These are phyloP conservation scores for Amesomyces nigricolor DNA, from an alignment of 2,329 filamentous ascomycete genomes.

Conservation along the genomic window DNA sequence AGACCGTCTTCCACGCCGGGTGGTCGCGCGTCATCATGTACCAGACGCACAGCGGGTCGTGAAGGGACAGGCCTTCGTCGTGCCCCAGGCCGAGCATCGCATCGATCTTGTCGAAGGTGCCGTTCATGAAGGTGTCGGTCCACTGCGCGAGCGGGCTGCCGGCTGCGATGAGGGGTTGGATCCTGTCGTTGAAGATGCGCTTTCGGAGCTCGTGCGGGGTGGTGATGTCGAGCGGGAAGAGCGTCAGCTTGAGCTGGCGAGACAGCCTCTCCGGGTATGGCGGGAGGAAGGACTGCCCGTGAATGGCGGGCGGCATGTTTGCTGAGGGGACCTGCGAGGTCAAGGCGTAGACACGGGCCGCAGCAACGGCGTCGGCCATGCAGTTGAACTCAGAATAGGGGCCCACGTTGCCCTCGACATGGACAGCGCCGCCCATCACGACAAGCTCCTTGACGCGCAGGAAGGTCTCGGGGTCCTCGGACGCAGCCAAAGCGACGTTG, in stretches of 20 bases:
- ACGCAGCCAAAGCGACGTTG: constrained; percentile 85
- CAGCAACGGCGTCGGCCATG: constrained; percentile 77
- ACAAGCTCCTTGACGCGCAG: constrained; percentile 84
- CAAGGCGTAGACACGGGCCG: constrained; percentile 70
- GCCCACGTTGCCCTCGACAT: constrained; percentile 73
- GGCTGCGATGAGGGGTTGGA: constrained; percentile 49
- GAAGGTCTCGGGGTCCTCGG: constrained; percentile 84
- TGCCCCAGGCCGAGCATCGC: constrained; percentile 52
- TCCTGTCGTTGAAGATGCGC: constrained; percentile 51
- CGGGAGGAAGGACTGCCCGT: constrained; percentile 45
- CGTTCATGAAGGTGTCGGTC: constrained; percentile 65
- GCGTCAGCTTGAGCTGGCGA: constrained; percentile 57
- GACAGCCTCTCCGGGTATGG: constrained; percentile 61
- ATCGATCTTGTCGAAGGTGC: constrained; percentile 64
- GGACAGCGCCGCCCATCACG: constrained; percentile 88
- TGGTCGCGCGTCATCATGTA: constrained; percentile 62
- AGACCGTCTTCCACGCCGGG: constrained; percentile 51
- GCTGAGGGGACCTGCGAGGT: constrained; percentile 67
- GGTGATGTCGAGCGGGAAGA: constrained; percentile 76
- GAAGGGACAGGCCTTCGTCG: constrained; percentile 59
- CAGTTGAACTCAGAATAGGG: constrained; percentile 94
- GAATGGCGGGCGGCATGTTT: constrained; percentile 69
- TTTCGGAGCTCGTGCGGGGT: constrained; percentile 61
- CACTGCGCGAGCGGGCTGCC: constrained; percentile 71
- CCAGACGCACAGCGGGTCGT: constrained; percentile 76